These are phyloP conservation scores for Filobasidium wieringae DNA, from an alignment of 768 basidiomycete species.

Conservation along the genomic window DNA sequence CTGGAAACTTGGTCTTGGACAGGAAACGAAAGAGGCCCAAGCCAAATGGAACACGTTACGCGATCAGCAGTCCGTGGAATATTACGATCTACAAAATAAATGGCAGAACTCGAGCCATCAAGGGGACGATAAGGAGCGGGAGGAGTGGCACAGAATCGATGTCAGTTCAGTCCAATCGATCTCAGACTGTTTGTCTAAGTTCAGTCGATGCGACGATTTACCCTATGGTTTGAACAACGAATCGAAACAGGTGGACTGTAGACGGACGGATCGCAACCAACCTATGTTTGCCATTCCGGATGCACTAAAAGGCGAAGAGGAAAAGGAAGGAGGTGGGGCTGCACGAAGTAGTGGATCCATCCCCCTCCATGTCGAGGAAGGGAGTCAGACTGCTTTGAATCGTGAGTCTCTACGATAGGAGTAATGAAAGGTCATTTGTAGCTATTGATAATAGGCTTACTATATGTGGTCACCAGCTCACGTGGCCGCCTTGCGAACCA, in stretches of 20 bases:
- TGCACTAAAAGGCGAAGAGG: constrained; percentile 39
- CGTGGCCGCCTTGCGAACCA: constrained; percentile 70
- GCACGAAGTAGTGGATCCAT: background rate
- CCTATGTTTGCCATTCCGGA: constrained; percentile 57
- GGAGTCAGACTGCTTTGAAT: constrained; percentile 31
- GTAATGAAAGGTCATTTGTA: background rate
- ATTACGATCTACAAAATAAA: constrained; percentile 57
- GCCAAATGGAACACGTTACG: constrained; percentile 48
- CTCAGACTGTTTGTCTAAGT: background rate
- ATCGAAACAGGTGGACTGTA: constrained; percentile 92
- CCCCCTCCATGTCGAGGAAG: constrained; percentile 29
- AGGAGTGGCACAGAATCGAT: constrained; percentile 48
- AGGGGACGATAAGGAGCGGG: constrained; percentile 65
- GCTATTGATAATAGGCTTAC: background rate
- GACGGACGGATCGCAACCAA: constrained; percentile 89
- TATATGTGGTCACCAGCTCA: no score
- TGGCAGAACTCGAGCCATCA: constrained; percentile 60
- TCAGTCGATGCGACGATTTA: no score
- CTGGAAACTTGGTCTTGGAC: constrained; percentile 57
- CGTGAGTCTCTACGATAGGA: constrained; percentile 32
- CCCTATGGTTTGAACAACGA: no score
- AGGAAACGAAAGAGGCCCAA: constrained; percentile 51
- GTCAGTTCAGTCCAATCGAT: constrained; percentile 18
- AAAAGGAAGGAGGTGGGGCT: constrained; percentile 46
- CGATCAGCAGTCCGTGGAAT: constrained; percentile 40